A percentile compares a stretch with the other conserved stretches of the same genome.
phyloP scores from a whole-genome alignment of 176 grass and related monocot species.

The Hordeum vulgare region DNA sequence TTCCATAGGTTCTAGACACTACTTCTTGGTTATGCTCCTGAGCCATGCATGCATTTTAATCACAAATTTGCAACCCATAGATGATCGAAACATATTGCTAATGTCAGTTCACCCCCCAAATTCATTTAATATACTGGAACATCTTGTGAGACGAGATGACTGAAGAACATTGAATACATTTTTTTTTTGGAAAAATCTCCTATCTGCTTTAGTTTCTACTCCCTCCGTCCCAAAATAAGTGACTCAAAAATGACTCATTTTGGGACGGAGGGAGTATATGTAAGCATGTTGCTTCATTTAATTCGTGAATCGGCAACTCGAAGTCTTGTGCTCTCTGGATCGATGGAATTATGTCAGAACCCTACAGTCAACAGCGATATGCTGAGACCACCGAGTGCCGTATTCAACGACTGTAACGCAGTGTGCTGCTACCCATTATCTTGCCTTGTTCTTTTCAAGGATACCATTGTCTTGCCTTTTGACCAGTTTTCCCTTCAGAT shows the following conservation, averaged over 20 bases:
- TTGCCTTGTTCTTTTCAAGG: no score
- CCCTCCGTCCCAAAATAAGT: no score
- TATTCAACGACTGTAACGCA: not conserved
- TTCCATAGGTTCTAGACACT: not conserved
- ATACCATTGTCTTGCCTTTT: constrained; percentile 16
- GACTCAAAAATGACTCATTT: no score
- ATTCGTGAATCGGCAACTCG: not conserved
- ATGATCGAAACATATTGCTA: not conserved
- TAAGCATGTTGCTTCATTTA: not conserved
- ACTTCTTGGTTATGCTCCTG: not conserved
- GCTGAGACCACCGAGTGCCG: not conserved
- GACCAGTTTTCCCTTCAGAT: not conserved
- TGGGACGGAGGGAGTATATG: no score
- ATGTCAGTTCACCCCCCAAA: not conserved
- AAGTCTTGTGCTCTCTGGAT: not conserved
- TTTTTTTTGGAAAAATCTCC: not conserved
- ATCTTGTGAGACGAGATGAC: not conserved
- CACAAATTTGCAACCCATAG: not conserved
- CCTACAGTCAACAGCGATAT: constrained; percentile 5
- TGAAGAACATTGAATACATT: not conserved
- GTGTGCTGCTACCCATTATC: not conserved
- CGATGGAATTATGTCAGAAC: not conserved
- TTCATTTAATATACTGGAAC: not conserved
- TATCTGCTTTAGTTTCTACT: not conserved
- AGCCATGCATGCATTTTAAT: not conserved